These are phyloP conservation scores for Pseudogymnoascus sp. DNA, from an alignment of 2,329 filamentous ascomycete species.

Conservation along the genomic window DNA sequence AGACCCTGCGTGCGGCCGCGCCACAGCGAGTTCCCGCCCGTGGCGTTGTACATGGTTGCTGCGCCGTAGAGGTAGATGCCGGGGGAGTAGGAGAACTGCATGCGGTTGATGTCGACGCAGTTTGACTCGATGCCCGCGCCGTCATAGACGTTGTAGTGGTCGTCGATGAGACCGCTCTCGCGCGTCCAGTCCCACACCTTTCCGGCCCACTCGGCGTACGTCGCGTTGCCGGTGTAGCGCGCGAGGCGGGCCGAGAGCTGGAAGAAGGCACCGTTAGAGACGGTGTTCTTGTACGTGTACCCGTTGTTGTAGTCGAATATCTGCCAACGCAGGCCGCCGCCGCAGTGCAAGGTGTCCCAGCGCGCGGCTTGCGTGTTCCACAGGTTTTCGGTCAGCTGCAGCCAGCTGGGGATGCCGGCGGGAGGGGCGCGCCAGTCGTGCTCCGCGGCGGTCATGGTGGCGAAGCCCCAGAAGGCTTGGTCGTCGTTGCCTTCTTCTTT, in stretches of 20 bases:
- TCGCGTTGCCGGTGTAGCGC: slow-evolving; percentile 59
- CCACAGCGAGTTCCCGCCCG: slow-evolving; percentile 46
- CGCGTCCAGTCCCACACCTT: slow-evolving; percentile 61
- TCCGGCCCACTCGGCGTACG: slow-evolving; percentile 59
- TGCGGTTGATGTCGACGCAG: slow-evolving; percentile 45
- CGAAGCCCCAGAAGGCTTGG: slow-evolving; percentile 66
- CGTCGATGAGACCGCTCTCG: slow-evolving; percentile 49
- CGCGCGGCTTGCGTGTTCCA: slow-evolving; percentile 65
- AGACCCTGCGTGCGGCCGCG: slow-evolving; percentile 44
- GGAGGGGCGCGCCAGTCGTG: slow-evolving; percentile 55
- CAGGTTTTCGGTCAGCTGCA: slow-evolving; percentile 60
- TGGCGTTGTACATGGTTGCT: slow-evolving; percentile 57
- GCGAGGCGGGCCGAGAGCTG: slow-evolving; percentile 71
- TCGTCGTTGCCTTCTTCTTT: slow-evolving; percentile 67
- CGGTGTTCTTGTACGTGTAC: slow-evolving; percentile 75
- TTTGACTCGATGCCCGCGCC: slow-evolving; percentile 46
- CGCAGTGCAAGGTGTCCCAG: slow-evolving; percentile 63
- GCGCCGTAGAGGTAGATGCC: slow-evolving; percentile 61
- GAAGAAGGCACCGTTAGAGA: slow-evolving; percentile 78
- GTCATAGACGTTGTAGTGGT: slow-evolving; percentile 51
- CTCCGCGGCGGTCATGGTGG: slow-evolving; percentile 61
- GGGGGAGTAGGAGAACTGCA: slow-evolving; percentile 59
- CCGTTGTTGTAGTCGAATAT: slow-evolving; percentile 72
- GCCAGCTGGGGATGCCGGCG: slow-evolving; percentile 47
- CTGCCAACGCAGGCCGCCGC: slow-evolving; percentile 73